Conservation (phyloP, 116 monocot species). For the Trichopus zeylanicus region DNA sequence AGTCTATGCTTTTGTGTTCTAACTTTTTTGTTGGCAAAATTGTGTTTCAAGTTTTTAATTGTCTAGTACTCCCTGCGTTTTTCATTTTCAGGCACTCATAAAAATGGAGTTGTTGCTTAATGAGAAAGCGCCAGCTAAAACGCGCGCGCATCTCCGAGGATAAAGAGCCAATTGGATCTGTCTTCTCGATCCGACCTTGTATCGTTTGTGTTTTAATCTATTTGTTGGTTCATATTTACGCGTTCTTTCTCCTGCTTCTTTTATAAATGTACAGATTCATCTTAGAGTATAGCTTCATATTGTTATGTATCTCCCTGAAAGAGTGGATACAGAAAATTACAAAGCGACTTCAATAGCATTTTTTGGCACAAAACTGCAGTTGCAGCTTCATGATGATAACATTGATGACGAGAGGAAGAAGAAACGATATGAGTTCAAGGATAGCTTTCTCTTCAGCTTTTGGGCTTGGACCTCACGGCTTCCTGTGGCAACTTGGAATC, state of each 20-base stretch:
- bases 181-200: neutral
- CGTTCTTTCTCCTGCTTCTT: neutral
- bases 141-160: slow-evolving; percentile 10
- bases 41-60: neutral
- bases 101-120: slow-evolving; percentile 35
- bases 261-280: neutral
- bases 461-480: too few relatives aligned
- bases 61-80: neutral
- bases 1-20: neutral
- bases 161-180: neutral
- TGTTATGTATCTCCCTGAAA: too few relatives aligned
- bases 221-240: neutral
- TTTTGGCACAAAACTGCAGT: too few relatives aligned
- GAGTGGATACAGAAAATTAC: too few relatives aligned
- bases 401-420: too few relatives aligned
- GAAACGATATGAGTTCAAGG: too few relatives aligned
- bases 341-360: too few relatives aligned
- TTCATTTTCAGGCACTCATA: slow-evolving; percentile 24
- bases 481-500: too few relatives aligned
- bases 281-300: neutral
- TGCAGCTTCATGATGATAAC: too few relatives aligned
- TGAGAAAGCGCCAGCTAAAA: slow-evolving; percentile 15
- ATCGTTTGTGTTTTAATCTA: neutral
- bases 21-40: neutral
- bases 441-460: too few relatives aligned